Base-by-base conservation (phyloP, 345 rosid species). In the Erucastrum elatum region DNA sequence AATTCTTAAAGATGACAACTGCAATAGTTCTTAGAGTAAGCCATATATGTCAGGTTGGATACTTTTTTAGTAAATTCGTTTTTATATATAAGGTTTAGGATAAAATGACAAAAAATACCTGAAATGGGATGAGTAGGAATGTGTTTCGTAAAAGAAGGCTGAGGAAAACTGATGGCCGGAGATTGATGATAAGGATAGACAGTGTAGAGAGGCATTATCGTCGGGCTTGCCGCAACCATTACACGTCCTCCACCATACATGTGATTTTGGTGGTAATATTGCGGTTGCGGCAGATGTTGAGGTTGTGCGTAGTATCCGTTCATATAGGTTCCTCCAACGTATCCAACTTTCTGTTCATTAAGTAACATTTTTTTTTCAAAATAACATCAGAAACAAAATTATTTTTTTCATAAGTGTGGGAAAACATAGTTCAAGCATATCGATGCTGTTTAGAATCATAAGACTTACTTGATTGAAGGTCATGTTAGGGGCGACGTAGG, bases 181-280 rank as follows among this genome's bases (percentile, higher is more conserved):
- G 95, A 86, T 60, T 87, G 96, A 68, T 90, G 95, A 82, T 79
- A 80, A 16, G 87, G 96, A 67, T 91, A 91, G 2, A 86, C 71
- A 6, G 94, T 93, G 89, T 92, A 91, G 86, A 92, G 75, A 26
- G 98, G 94, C 92, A 21, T 21, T 21, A 92, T 84, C 91, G 92
- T 67, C 46, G 96, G 74, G 72, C 83, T 90, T 56, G 88, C 92
- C 71, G 94, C 89, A 75, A 89, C 75, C 51, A 89, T 82, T 5
- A 87, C 82, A 53, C 90, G 91, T 72, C 94, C 94, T 13, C 79
- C 83, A 56, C 75, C 62, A 64, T 75, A 80, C 72, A 75, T 70
- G 39, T 75, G 78, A 8, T 74, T 71, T 0, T 74, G 74, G 4
- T 79, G 78, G 67, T 64, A 80, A 80, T 80, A 75, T 64, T 80